Percentiles rank a stretch among this genome's conserved stretches.
Evolutionary conservation across 1,284 basidiomycete species (phyloP).

Genomic region (Cryptococcus depauperatus): DNA sequence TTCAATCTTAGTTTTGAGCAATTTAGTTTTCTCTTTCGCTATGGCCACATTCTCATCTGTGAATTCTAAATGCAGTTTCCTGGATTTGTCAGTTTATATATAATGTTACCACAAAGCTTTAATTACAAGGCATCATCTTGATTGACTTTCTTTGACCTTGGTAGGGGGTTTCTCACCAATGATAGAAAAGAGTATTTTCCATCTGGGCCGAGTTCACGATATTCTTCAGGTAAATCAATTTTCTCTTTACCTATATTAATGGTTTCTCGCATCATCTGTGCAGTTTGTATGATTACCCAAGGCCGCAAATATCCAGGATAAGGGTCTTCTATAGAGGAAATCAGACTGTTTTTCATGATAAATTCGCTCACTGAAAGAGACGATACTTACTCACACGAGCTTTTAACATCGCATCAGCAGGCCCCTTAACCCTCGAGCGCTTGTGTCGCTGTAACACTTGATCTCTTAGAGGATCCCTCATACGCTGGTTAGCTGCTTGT

Average conservation of each 20-base stretch:
- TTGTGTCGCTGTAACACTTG: background rate
- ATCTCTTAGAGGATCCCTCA: background rate
- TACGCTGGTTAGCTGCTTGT: background rate
- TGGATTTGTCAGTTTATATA: background rate
- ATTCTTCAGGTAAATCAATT: background rate
- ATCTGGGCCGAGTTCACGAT: background rate
- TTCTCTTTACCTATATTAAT: background rate
- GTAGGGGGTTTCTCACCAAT: background rate
- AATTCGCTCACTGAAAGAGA: background rate
- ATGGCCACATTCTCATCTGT: background rate
- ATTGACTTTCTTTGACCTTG: background rate
- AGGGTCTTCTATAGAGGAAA: background rate
- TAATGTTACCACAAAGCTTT: background rate
- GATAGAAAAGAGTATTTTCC: background rate
- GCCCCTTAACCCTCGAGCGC: background rate
- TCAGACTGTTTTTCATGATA: background rate
- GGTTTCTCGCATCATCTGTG: slow-evolving; percentile 4
- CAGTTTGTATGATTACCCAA: slow-evolving; percentile 2
- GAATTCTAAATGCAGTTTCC: background rate
- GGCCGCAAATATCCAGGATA: background rate
- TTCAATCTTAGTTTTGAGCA: background rate
- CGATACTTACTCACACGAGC: background rate
- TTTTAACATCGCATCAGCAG: background rate
- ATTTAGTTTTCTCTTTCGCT: background rate
- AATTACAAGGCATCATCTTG: background rate